A percentile compares a stretch with the other conserved stretches of the same genome.
phyloP scores from a whole-genome alignment of 225 moss, liverwort and hornwort genomes.

The Climacium dendroides region DNA sequence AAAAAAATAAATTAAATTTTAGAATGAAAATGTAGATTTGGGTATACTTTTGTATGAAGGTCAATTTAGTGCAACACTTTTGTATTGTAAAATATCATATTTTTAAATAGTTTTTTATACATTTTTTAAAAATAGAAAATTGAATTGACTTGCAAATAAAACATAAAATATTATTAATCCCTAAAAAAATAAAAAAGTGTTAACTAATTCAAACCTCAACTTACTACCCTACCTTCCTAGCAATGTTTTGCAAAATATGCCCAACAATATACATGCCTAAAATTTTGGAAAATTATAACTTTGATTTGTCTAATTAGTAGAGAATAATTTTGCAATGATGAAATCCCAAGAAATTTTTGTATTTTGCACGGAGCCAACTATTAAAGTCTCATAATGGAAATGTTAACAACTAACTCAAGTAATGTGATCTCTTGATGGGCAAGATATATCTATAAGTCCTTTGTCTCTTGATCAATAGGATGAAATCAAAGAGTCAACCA shows the following conservation, averaged over 20 bases:
- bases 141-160: neutral
- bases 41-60: neutral
- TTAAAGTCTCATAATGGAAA: neutral
- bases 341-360: neutral
- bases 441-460: neutral
- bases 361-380: rapidly evolving
- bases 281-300: neutral
- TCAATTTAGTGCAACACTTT: neutral
- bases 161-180: no score
- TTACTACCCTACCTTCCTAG: neutral
- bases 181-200: neutral
- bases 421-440: neutral
- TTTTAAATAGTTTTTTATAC: neutral
- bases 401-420: rapidly evolving
- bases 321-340: neutral
- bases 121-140: rapidly evolving
- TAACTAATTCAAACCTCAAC: no score
- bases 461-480: neutral
- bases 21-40: neutral
- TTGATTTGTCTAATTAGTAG: neutral
- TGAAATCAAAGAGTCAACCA: neutral
- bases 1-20: neutral
- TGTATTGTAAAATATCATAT: neutral
- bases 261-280: no score
- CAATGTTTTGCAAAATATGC: neutral